A percentile compares a stretch with the other conserved stretches of the same genome.
Evolutionary conservation across 2,329 filamentous ascomycete genomes (phyloP).

Genomic region (Didymella sp.): DNA sequence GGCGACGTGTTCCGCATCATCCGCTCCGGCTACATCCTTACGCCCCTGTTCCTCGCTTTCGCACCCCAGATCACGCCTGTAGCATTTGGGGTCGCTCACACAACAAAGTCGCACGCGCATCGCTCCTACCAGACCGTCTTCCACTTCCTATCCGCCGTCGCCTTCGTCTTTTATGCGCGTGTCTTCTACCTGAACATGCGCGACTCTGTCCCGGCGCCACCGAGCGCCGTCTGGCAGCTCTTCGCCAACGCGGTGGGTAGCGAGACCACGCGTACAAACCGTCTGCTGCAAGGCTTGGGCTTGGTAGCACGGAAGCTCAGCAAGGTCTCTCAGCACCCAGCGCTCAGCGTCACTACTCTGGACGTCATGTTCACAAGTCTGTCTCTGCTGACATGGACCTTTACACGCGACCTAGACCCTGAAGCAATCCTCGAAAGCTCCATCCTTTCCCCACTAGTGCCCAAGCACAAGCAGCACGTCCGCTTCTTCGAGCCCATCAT

Average conservation of each 20-base stretch:
- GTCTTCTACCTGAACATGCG: conserved; percentile 54
- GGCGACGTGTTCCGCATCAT: conserved; percentile 34
- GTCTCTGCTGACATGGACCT: conserved; percentile 65
- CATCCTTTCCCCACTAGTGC: conserved; percentile 37
- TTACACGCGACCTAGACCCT: conserved; percentile 60
- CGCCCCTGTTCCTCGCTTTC: conserved; percentile 49
- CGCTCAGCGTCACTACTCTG: conserved; percentile 63
- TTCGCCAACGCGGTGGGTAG: conserved; percentile 55
- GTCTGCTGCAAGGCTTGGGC: conserved; percentile 36
- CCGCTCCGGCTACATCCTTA: conserved; percentile 34
- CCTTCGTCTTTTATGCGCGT: conserved; percentile 56
- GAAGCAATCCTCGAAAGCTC: conserved; percentile 56
- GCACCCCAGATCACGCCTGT: conserved; percentile 53
- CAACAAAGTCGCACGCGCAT: conserved; percentile 50
- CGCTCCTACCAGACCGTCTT: conserved; percentile 58
- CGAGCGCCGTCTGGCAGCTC: conserved; percentile 48
- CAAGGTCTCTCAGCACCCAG: conserved; percentile 63
- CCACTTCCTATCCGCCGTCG: conserved; percentile 54
- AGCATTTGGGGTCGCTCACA: conserved; percentile 58
- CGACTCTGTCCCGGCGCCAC: conserved; percentile 57
- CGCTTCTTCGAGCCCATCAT: conserved; percentile 19
- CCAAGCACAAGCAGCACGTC: conserved; percentile 37
- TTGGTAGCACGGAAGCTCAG: conserved; percentile 52
- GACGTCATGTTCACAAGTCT: conserved; percentile 65
- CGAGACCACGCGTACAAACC: conserved; percentile 46